A percentile compares a stretch with the other conserved stretches of the same genome.
phyloP scores from a whole-genome alignment of 2,329 filamentous ascomycete genomes.

The Bimuria novae-zelandiae region DNA sequence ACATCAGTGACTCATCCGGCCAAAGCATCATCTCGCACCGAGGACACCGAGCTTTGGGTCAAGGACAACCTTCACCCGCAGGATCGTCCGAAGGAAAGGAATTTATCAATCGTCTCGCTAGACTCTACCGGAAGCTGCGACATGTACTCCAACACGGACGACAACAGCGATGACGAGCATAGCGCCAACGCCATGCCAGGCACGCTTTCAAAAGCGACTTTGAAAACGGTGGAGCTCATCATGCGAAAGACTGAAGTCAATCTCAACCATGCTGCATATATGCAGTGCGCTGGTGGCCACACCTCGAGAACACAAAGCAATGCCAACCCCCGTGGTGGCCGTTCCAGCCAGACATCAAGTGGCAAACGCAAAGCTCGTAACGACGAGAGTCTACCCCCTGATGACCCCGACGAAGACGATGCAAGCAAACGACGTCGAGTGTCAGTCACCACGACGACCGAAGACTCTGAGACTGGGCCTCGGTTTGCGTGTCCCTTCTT shows the following conservation, averaged over 20 bases:
- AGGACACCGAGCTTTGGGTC: conserved; percentile 33
- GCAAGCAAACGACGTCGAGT: conserved; percentile 32
- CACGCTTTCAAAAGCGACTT: conserved; percentile 22
- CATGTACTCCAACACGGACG: conserved; percentile 35
- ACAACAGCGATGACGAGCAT: conserved; percentile 31
- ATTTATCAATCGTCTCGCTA: conserved; percentile 31
- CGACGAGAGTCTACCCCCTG: conserved; percentile 24
- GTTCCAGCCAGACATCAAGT: conserved; percentile 19
- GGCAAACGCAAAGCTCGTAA: conserved; percentile 30
- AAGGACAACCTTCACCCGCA: conserved; percentile 27
- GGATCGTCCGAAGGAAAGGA: conserved; percentile 27
- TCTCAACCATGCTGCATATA: conserved; percentile 29
- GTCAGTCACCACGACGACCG: conserved; percentile 27
- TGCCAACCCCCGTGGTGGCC: conserved; percentile 3
- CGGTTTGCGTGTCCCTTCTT: conserved; percentile 49
- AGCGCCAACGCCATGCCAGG: background rate
- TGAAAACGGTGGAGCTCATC: conserved; percentile 33
- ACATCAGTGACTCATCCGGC: background rate
- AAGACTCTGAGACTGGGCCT: conserved; percentile 30
- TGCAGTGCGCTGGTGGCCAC: conserved; percentile 24
- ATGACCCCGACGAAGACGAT: conserved; percentile 29
- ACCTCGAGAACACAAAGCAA: conserved; percentile 17
- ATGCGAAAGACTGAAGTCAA: conserved; percentile 36
- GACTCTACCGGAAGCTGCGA: conserved; percentile 36
- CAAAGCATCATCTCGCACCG: conserved; percentile 13